Evolutionary conservation across 2,329 filamentous ascomycete species (phyloP), one percentile per base, ranked within the genome.

Genomic region (Aspergillus fischeri): DNA sequence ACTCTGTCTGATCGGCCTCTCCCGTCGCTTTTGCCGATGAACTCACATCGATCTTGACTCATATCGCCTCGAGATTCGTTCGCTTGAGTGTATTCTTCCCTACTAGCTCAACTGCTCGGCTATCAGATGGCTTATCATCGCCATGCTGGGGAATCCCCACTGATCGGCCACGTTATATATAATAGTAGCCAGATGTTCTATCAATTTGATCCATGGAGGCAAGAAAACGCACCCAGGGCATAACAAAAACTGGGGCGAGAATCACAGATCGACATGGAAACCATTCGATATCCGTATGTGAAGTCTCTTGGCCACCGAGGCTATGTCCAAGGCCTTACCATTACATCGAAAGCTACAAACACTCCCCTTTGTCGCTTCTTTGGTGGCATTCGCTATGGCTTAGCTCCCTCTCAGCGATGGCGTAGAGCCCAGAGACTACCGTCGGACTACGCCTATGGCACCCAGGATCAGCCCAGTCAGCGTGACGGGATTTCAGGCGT

Each of bases 381-480:
- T 54, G 81, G 82, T 21, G 81, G 81, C 5, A 68, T 85, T 0
- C 82, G 82, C 0, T 85, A 83, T 59, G 83, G 79, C 0, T 69
- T 83, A 1, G 79, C 82, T 14, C 81, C 81, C 0, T 58, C 73
- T 14, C 75, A 77, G 59, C 75, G 82, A 53, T 85, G 82, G 71
- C 77, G 78, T 17, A 75, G 73, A 53, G 79, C 82, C 7, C 75
- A 75, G 27, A 69, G 72, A 4, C 68, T 85, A 1, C 77, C 82
- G 1, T 55, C 72, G 9, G 75, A 75, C 25, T 83, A 80, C 64
- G 72, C 74, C 27, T 84, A 85, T 63, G 82, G 82, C 27, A 81
- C 77, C 14, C 71, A 70, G 54, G 70, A 71, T 3, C 74, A 73
- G 49, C 82, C 82, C 0, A 81, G 78, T 5, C 63, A 67, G 20